Base-by-base conservation (phyloP, 331 rosid species). In the Erythrophleum ivorense region DNA sequence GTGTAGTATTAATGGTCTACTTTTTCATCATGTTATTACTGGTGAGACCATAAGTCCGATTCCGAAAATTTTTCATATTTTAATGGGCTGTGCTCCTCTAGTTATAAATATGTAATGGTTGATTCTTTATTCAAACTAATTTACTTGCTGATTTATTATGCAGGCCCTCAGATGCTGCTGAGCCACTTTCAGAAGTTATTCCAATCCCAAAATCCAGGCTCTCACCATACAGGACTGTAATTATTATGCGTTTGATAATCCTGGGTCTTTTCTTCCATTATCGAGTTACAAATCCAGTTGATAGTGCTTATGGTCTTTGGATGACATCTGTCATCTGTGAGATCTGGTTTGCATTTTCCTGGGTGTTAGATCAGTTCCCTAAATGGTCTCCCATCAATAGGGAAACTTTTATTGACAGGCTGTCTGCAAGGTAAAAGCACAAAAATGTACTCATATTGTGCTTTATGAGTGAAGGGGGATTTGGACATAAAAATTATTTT, bases 301-400 rank as follows among this genome's bases (percentile, higher is more conserved):
- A 93, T 43, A 91, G 97, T 86, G 99, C 99, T 77, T 93, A 69
- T 78, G 99, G 92, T 84, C 89, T 96, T 72, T 96, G 99, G 99
- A 80, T 96, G 88, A 96, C 99, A 79, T 96, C 99, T 7, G 80
- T 96, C 64, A 90, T 92, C 80, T 96, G 99, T 80, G 99, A 96
- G 90, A 96, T 96, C 86, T 96, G 99, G 99, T 96, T 96, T 60
- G 99, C 95, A 54, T 85, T 93, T 85, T 96, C 99, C 5, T 96
- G 99, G 99, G 94, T 94, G 58, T 78, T 96, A 78, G 98, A 96
- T 91, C 99, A 96, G 89, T 96, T 96, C 89, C 98, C 99, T 33
- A 93, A 96, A 88, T 93, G 98, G 99, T 90, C 46, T 89, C 99
- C 99, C 13, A 83, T 96, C 85, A 80, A 89, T 34, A 88, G 99